phyloP scores from a whole-genome alignment of 805 yeast genomes.

The Zygoascus bituminiphila region DNA sequence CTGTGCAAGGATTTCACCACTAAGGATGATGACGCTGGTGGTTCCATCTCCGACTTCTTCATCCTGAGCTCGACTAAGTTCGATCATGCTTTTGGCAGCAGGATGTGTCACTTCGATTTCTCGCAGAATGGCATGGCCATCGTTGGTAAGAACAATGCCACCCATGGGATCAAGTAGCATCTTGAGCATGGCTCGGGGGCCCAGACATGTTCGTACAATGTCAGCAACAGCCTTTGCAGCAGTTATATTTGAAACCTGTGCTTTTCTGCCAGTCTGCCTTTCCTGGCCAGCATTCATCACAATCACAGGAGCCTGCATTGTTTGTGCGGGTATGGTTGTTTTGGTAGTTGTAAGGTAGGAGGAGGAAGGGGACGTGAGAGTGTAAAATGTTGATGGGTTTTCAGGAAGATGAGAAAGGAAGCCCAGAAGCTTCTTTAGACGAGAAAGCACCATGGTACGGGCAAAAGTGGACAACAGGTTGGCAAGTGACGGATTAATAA shows the following conservation, averaged over 20 bases:
- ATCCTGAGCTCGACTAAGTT: conserved; percentile 92
- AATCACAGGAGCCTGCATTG: conserved; percentile 79
- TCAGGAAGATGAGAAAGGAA: too few relatives aligned
- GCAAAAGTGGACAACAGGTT: too few relatives aligned
- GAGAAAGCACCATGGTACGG: too few relatives aligned
- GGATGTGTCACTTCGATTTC: conserved; percentile 76
- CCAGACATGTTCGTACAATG: conserved; percentile 93
- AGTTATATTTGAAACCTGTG: conserved; percentile 92
- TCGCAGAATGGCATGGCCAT: conserved; percentile 95
- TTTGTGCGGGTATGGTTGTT: conserved; percentile 4
- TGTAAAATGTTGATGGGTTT: too few relatives aligned
- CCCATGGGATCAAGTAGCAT: conserved; percentile 93
- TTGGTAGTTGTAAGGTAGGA: not conserved
- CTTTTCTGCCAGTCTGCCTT: conserved; percentile 94
- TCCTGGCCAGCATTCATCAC: conserved; percentile 82
- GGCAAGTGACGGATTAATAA: too few relatives aligned
- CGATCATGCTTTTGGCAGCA: conserved; percentile 98
- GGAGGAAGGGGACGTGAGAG: not conserved
- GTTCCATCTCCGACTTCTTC: conserved; percentile 99
- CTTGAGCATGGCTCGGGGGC: conserved; percentile 98
- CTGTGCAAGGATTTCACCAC: conserved; percentile 95
- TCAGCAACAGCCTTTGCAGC: conserved; percentile 99
- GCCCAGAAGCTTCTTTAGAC: too few relatives aligned
- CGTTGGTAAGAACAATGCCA: conserved; percentile 93
- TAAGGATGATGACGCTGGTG: conserved; percentile 91